phyloP scores from a whole-genome alignment of 2,329 filamentous ascomycete species.

The Ophiostoma ulmi region DNA sequence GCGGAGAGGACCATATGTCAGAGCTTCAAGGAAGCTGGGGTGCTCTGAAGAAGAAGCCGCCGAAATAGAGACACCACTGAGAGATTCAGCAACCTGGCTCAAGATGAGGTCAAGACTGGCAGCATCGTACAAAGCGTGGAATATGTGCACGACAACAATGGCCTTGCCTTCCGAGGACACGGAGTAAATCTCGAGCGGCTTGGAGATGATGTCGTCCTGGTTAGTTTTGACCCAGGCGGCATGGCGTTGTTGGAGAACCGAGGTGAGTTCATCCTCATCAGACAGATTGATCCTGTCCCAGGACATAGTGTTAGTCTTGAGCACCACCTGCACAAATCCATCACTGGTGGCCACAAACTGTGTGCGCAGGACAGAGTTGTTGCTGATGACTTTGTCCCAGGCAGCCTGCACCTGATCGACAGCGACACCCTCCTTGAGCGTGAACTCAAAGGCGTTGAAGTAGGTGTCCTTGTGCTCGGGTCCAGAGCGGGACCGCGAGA shows the following conservation, averaged over 20 bases:
- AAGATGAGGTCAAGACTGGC: conserved; percentile 68
- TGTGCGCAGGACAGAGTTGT: conserved; percentile 64
- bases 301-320: conserved; percentile 39
- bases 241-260: conserved; percentile 36
- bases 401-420: conserved; percentile 46
- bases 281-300: conserved; percentile 40
- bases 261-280: conserved; percentile 34
- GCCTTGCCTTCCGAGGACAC: conserved; percentile 31
- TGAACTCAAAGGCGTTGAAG: conserved; percentile 68
- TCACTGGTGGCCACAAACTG: conserved; percentile 67
- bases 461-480: conserved; percentile 55
- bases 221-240: conserved; percentile 53
- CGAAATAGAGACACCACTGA: too few species aligned
- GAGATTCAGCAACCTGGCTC: conserved; percentile 43
- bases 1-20: conserved; percentile 64
- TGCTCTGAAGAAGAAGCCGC: neutral
- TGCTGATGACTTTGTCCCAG: conserved; percentile 51
- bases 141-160: conserved; percentile 61
- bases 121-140: conserved; percentile 85
- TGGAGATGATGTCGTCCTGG: conserved; percentile 39
- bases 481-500: conserved; percentile 58
- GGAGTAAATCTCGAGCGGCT: conserved; percentile 50
- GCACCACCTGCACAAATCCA: conserved; percentile 69
- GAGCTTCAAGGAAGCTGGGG: conserved; percentile 55
- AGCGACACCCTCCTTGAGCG: conserved; percentile 45